Evolutionary conservation across 2,329 filamentous ascomycete genomes (phyloP).

Genomic region (Juglanconis sp.): DNA sequence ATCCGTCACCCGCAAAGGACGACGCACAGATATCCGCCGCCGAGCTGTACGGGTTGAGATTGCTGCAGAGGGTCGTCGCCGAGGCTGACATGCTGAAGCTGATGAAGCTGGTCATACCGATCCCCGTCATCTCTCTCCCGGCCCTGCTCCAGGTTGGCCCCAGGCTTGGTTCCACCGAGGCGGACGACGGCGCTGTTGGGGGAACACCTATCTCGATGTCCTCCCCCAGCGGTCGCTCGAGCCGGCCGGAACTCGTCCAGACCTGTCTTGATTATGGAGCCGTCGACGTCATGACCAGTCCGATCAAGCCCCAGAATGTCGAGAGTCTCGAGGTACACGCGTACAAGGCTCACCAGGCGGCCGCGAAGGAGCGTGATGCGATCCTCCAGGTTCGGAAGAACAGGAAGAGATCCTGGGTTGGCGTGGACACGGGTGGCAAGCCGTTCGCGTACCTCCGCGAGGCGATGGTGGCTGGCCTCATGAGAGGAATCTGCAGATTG

Average conservation of each 20-base stretch:
- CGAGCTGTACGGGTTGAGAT: conserved; percentile 52
- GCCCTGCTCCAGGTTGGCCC: conserved; percentile 3
- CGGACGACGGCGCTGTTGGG: conserved; percentile 1
- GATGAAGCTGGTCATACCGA: conserved; percentile 54
- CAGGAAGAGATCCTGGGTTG: conserved; percentile 88
- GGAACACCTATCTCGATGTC: conserved; percentile 1
- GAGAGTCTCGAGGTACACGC: conserved; percentile 77
- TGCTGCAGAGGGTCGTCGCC: conserved; percentile 56
- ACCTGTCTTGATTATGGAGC: conserved; percentile 83
- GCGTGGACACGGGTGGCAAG: conserved; percentile 71
- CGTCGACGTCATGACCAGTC: conserved; percentile 78
- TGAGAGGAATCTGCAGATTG: conserved; percentile 81
- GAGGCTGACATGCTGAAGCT: conserved; percentile 55
- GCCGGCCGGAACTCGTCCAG: conserved; percentile 27
- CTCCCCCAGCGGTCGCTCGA: background rate
- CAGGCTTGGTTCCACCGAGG: background rate
- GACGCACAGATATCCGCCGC: conserved; percentile 38
- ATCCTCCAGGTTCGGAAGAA: conserved; percentile 70
- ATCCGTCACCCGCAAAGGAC: conserved; percentile 25
- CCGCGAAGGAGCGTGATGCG: conserved; percentile 67
- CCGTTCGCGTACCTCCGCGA: conserved; percentile 88
- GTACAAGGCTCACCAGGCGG: conserved; percentile 77
- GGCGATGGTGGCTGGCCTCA: conserved; percentile 87
- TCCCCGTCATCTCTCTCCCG: conserved; percentile 43
- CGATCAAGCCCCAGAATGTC: conserved; percentile 69